Conservation (phyloP, 2,329 filamentous ascomycete species). For the Colletotrichum abscissum region DNA sequence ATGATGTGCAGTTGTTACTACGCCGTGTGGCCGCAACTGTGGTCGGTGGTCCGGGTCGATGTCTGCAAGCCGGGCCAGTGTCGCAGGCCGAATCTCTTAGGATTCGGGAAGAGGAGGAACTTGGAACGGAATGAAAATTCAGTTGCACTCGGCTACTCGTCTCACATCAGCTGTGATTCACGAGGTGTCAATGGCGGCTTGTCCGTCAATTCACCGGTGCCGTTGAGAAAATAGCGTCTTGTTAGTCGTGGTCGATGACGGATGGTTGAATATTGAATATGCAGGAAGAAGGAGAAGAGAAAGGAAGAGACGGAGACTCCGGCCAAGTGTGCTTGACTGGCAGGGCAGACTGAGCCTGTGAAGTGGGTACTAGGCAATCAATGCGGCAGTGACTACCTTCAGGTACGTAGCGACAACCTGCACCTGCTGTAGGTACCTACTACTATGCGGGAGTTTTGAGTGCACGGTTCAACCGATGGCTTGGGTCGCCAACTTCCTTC, state of each 20-base stretch:
- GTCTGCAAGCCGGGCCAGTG: neutral
- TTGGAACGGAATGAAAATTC: neutral
- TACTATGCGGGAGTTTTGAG: neutral
- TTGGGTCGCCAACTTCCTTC: neutral
- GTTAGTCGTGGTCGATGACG: neutral
- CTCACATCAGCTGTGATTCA: neutral
- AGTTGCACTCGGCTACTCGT: neutral
- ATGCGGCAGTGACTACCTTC: neutral
- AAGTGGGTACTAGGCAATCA: neutral
- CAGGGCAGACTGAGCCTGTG: neutral
- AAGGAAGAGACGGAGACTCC: conserved; percentile 18
- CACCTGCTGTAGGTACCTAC: neutral
- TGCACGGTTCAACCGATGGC: neutral
- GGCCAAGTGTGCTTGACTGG: neutral
- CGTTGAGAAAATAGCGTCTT: neutral
- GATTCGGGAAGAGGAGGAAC: neutral
- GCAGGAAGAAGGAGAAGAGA: conserved; percentile 14
- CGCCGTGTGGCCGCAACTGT: neutral
- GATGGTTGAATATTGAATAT: neutral
- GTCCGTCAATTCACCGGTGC: neutral
- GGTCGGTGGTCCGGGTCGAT: neutral
- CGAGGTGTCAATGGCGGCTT: neutral
- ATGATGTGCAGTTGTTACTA: conserved; percentile 19
- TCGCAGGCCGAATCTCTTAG: conserved; percentile 8
- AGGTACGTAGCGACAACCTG: too few species aligned